phyloP scores from a whole-genome alignment of 371 early-diverging fungal genomes.

The Nosema muscidifuracis region DNA sequence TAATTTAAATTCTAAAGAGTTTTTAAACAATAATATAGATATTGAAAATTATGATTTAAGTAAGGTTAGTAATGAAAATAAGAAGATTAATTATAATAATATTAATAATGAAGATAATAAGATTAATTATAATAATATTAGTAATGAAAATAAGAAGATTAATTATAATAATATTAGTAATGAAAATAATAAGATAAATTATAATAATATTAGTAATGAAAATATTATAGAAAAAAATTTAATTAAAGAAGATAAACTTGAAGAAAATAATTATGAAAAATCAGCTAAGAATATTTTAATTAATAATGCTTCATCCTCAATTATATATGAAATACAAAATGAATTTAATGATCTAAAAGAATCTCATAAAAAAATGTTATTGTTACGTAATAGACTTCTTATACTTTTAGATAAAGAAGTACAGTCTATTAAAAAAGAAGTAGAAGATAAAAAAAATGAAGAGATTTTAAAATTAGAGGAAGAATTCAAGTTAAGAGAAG shows the following conservation, averaged over 20 bases:
- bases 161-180: not conserved
- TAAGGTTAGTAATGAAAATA: too few species aligned
- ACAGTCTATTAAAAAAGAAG: conserved; percentile 28
- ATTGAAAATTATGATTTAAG: too few species aligned
- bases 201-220: too few species aligned
- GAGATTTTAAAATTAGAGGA: conserved; percentile 33
- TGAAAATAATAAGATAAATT: too few species aligned
- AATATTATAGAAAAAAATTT: not conserved
- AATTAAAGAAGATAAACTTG: too few species aligned
- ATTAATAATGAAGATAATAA: too few species aligned
- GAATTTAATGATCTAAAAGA: conserved; percentile 53
- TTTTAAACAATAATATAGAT: not conserved
- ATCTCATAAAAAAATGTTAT: conserved; percentile 39
- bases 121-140: too few species aligned
- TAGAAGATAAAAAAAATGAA: not conserved
- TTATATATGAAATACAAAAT: conserved; percentile 37
- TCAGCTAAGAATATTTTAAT: too few species aligned
- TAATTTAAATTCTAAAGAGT: too few species aligned
- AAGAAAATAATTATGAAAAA: too few species aligned
- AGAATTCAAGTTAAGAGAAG: not conserved
- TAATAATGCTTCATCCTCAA: not conserved
- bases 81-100: too few species aligned
- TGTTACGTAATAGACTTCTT: conserved; percentile 39
- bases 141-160: not conserved
- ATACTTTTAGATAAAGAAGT: conserved; percentile 43